Evolutionary conservation across 345 rosid genomes (phyloP), one percentile per base, ranked within the genome.

Genomic region (Pistacia vera): DNA sequence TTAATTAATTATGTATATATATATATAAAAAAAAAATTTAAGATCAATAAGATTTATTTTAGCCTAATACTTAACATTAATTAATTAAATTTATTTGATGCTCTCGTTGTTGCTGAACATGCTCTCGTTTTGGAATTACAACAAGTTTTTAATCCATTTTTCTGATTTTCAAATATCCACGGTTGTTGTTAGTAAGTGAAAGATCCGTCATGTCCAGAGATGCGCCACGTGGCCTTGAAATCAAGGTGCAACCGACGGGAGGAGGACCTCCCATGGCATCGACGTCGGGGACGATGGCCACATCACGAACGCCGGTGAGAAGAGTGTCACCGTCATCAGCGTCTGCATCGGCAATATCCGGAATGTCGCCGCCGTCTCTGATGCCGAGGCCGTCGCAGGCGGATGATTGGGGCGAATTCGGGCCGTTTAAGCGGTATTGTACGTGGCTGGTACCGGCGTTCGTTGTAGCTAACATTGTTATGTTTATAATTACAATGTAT

Each of bases 371-470:
- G 62, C 48, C 77, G 57, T 35, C 75, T 73, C 59, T 79, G 54
- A 66, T n/a, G 77, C 57, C 13, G 28, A 66, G 73, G 56, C 61
- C 35, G 44, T 62, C 72, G 69, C 74, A 4, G 68, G 38, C 3
- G n/a, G 28, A 25, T 3, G 81, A 69, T 11, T 64, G 71, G 38
- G 35, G 52, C 5, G 91, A 87, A 54, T 86, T 80, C 75, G 73
- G 83, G 70, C 92, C 90, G 61, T 91, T 91, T 72, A 81, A 88
- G 86, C 84, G 83, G 30, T 89, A 95, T 91, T 78, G 80, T 4
- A 78, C 98, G 6, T 93, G 98, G 99, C 80, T 96, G 70, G 89
- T 96, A 25, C 99, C 98, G 4, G 81, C 75, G 69, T 84, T 96
- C 75, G 88, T 91, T 52, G 88, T 79, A 56, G 90, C 83, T 8